These are phyloP conservation scores for Kalmusia sp. DNA, from an alignment of 2,329 filamentous ascomycete species.

Conservation along the genomic window DNA sequence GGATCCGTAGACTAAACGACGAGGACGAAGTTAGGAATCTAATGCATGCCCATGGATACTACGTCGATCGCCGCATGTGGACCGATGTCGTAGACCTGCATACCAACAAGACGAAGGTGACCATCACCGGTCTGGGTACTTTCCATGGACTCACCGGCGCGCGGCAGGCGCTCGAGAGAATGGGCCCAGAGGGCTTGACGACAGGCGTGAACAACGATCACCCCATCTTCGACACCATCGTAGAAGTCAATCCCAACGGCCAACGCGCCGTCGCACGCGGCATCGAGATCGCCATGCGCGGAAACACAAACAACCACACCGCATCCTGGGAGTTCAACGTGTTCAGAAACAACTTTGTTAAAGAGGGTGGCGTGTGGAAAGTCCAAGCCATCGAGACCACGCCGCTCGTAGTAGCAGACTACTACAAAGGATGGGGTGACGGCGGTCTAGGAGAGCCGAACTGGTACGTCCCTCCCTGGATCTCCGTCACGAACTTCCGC, in stretches of 20 bases:
- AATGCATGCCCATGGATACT: conserved; percentile 32
- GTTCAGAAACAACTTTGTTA: conserved; percentile 27
- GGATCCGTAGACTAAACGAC: conserved; percentile 27
- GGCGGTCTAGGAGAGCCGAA: conserved; percentile 19
- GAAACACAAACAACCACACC: conserved; percentile 21
- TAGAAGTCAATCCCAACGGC: conserved; percentile 22
- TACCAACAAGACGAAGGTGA: conserved; percentile 17
- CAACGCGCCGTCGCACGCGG: conserved; percentile 26
- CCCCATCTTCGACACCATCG: conserved; percentile 32
- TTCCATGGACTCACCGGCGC: conserved; percentile 22
- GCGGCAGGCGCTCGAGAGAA: conserved; percentile 23
- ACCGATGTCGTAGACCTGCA: conserved; percentile 31
- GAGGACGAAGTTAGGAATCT: conserved; percentile 33
- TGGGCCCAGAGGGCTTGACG: conserved; percentile 28
- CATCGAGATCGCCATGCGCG: conserved; percentile 31
- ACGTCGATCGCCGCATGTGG: conserved; percentile 36
- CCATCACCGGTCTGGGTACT: conserved; percentile 10
- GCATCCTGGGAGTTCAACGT: conserved; percentile 36
- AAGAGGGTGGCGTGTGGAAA: conserved; percentile 28
- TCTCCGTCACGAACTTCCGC: conserved; percentile 11
- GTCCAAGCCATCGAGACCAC: conserved; percentile 23
- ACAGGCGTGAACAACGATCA: conserved; percentile 33
- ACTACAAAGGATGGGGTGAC: conserved; percentile 30
- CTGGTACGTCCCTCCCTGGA: conserved; percentile 21
- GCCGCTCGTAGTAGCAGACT: conserved; percentile 28